phyloP scores from a whole-genome alignment of 78 protist species.

The Dictyostelium firmibasis region DNA sequence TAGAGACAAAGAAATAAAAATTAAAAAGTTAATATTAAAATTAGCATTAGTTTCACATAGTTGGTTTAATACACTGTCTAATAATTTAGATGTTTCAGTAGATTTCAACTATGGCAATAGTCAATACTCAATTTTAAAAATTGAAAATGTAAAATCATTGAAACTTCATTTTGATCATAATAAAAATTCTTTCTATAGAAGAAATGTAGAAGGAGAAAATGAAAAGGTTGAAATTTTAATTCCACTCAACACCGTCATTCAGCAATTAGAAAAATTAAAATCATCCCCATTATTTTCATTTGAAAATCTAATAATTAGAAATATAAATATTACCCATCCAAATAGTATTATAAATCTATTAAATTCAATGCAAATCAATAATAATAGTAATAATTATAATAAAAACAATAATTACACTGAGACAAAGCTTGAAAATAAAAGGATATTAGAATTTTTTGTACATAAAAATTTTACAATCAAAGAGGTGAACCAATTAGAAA shows the following conservation, averaged over 20 bases:
- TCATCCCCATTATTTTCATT: background rate
- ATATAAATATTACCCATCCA: background rate
- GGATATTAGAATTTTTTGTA: background rate
- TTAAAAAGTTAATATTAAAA: background rate
- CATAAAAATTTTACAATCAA: no score
- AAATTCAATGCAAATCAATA: background rate
- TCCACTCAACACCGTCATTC: background rate
- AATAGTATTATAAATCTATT: background rate
- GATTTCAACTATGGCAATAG: background rate
- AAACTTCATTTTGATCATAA: background rate
- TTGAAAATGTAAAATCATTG: background rate
- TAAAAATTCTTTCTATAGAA: no score
- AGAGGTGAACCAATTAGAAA: background rate
- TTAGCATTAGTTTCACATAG: background rate
- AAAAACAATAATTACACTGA: no score
- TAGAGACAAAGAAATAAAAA: background rate
- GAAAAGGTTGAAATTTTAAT: background rate
- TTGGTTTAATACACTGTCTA: background rate
- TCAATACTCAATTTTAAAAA: background rate
- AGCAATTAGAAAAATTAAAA: no score
- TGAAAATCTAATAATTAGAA: background rate
- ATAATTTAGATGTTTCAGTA: background rate
- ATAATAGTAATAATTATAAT: no score
- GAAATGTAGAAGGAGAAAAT: no score
- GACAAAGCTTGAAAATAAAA: background rate